phyloP scores from a whole-genome alignment of 371 early-diverging fungal genomes.

The Circinella minor region DNA sequence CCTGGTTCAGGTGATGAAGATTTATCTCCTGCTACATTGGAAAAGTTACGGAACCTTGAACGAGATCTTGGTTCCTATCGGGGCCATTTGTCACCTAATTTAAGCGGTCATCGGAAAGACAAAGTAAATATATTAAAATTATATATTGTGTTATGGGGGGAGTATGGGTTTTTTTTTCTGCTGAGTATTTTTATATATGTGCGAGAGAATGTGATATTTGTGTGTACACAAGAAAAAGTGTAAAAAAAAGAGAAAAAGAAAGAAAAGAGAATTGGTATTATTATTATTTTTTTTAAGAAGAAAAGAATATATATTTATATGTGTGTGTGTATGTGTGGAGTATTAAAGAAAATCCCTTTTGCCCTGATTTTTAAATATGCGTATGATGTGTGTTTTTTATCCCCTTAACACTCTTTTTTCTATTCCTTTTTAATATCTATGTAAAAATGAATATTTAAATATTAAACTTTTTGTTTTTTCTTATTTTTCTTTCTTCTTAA shows the following conservation, averaged over 20 bases:
- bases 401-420: too few relatives aligned
- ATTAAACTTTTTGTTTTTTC: conserved; percentile 1
- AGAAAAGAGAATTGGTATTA: too few relatives aligned
- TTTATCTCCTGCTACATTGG: conserved; percentile 31
- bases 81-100: conserved; percentile 24
- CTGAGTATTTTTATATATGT: background rate
- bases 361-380: too few relatives aligned
- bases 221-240: too few relatives aligned
- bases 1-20: conserved; percentile 29
- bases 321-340: too few relatives aligned
- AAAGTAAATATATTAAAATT: conserved; percentile 18
- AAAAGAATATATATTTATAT: too few relatives aligned
- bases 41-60: conserved; percentile 44
- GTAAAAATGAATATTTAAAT: background rate
- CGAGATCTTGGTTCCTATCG: conserved; percentile 39
- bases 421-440: too few relatives aligned
- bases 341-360: too few relatives aligned
- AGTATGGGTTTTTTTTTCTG: too few relatives aligned
- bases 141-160: background rate
- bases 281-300: too few relatives aligned
- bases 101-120: conserved; percentile 28
- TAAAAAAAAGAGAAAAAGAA: too few relatives aligned
- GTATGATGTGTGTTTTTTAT: too few relatives aligned
- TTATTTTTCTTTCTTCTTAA: conserved; percentile 9
- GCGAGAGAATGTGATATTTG: background rate